These are phyloP conservation scores for Microglena sp. DNA, from an alignment of 139 green algal genomes.

Conservation along the genomic window DNA sequence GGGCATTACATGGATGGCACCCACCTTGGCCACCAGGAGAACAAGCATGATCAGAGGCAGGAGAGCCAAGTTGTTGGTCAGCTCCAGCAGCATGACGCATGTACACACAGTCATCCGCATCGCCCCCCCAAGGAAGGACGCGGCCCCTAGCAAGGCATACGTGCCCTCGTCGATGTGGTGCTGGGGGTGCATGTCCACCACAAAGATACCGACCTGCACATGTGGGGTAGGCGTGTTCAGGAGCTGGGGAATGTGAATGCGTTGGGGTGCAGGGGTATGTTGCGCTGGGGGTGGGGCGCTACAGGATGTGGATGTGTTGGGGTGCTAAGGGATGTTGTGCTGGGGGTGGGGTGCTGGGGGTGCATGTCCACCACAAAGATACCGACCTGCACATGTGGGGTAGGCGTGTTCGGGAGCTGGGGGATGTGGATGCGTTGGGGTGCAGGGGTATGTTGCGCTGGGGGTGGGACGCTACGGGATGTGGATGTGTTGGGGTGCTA, in stretches of 20 bases:
- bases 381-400: conserved; percentile 17
- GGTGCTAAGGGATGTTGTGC: too few relatives aligned
- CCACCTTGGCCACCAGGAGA: conserved; percentile 68
- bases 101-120: conserved; percentile 35
- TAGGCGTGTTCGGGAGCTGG: too few relatives aligned
- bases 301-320: too few relatives aligned
- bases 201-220: conserved; percentile 48
- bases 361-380: conserved; percentile 63
- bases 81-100: conserved; percentile 76
- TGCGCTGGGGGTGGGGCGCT: too few relatives aligned
- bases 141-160: conserved; percentile 32
- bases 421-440: too few relatives aligned
- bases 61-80: conserved; percentile 75
- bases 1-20: too few relatives aligned
- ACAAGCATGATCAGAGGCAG: conserved; percentile 83
- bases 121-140: conserved; percentile 26
- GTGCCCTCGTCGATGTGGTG: conserved; percentile 36
- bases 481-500: too few relatives aligned
- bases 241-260: too few relatives aligned
- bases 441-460: too few relatives aligned
- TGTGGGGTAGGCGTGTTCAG: neutral
- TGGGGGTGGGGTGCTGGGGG: conserved; percentile 21
- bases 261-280: too few relatives aligned
- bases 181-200: conserved; percentile 44
- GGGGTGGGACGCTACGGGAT: too few relatives aligned